Conservation (phyloP, 345 rosid species). For the Odontarrhena argentea region DNA sequence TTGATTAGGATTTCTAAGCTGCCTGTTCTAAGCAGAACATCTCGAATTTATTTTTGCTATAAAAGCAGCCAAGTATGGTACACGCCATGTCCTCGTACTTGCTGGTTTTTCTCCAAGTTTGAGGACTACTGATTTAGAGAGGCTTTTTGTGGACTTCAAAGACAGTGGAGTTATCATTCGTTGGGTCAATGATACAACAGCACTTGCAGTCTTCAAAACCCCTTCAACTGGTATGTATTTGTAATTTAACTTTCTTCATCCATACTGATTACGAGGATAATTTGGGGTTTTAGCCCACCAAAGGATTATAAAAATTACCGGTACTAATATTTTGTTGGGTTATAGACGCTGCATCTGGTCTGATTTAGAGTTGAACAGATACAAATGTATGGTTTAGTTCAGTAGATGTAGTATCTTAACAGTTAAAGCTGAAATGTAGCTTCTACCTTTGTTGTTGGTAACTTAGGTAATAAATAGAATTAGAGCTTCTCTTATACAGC, state of each 20-base stretch:
- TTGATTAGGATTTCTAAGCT: slow-evolving; percentile 1
- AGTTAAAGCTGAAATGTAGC: not conserved
- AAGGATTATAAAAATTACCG: not conserved
- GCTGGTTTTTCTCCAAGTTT: slow-evolving; percentile 74
- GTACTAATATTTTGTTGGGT: slow-evolving; percentile 1
- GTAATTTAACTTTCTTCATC: not conserved
- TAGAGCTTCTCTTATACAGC: not conserved
- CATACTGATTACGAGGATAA: slow-evolving; percentile 6
- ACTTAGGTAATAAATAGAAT: slow-evolving; percentile 4
- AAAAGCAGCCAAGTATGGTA: slow-evolving; percentile 75
- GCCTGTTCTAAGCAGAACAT: not conserved
- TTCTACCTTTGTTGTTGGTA: slow-evolving; percentile 5
- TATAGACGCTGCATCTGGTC: slow-evolving; percentile 12
- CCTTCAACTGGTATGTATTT: slow-evolving; percentile 64
- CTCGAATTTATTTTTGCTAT: slow-evolving; percentile 11
- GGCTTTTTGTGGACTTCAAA: slow-evolving; percentile 60
- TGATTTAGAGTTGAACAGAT: not conserved
- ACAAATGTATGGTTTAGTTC: not conserved
- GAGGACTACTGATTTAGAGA: slow-evolving; percentile 81
- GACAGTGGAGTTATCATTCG: slow-evolving; percentile 67
- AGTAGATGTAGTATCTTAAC: slow-evolving; percentile 11
- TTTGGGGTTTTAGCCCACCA: not conserved
- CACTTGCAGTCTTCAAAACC: slow-evolving; percentile 83
- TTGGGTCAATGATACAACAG: slow-evolving; percentile 89
- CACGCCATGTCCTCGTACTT: slow-evolving; percentile 82